Conservation (phyloP, 768 basidiomycete genomes). For the Lactarius indigo region DNA sequence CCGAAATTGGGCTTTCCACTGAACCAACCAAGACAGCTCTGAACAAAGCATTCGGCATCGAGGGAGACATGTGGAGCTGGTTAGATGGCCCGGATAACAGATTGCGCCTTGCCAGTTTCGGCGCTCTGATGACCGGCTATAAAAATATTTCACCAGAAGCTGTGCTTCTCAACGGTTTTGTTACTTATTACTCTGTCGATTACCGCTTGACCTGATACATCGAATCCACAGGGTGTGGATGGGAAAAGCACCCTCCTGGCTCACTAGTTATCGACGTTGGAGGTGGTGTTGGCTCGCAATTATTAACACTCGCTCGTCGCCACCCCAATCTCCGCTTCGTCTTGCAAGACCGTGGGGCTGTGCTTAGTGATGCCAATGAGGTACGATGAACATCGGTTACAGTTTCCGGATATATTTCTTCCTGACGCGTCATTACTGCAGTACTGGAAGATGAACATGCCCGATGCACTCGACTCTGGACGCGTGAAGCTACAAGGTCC, state of each 20-base stretch:
- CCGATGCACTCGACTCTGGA: too few species aligned
- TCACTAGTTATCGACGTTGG: too few species aligned
- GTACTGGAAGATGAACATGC: neutral
- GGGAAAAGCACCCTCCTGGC: too few species aligned
- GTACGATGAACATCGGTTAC: too few species aligned
- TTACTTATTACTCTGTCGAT: neutral
- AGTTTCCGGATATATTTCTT: too few species aligned
- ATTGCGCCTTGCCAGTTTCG: neutral
- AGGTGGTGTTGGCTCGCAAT: too few species aligned
- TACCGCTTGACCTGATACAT: too few species aligned
- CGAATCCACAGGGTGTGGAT: too few species aligned
- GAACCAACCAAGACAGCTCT: neutral
- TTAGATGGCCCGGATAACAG: neutral
- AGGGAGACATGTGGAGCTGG: neutral
- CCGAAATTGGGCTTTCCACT: slow-evolving; percentile 24
- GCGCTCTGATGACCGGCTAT: slow-evolving; percentile 32
- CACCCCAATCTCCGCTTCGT: too few species aligned
- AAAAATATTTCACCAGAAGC: neutral
- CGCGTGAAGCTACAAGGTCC: neutral
- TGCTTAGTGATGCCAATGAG: too few species aligned
- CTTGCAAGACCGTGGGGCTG: too few species aligned
- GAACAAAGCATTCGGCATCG: neutral
- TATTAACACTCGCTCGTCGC: too few species aligned
- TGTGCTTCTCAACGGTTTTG: neutral
- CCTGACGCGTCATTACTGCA: neutral